Base-by-base conservation (phyloP, 2,329 filamentous ascomycete species). In the Fusarium virguliforme region DNA sequence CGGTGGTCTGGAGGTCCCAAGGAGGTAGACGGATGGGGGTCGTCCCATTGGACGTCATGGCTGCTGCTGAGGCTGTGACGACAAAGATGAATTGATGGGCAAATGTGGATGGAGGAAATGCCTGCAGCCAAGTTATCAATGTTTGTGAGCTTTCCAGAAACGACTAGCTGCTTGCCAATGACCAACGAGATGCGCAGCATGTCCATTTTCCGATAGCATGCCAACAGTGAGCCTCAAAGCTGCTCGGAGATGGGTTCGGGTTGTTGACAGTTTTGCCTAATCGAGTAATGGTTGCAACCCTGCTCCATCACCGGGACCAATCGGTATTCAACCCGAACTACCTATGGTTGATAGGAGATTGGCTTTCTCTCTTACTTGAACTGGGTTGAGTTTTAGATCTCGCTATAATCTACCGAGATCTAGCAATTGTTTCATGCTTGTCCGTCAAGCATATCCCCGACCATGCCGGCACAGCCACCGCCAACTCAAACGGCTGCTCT, bases 1-100 rank as follows among this genome's bases (percentile, higher is more conserved):
- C 57, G 6, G 48, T 41, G 26, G 61, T 61, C 37, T 65, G 40
- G 8, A 57, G 40, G 22, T 61, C 57, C 38, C 59, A 65, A 1
- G 62, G 62, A 5, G 62, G 62, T 1, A 60, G 26, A 4, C 46
- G 48, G 22, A 62, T 15, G 15, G 53, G 5, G 4, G 24, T 6
- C 3, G 24, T 56, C 7, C 8, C n/a, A 28, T 56, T 32, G 32
- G 35, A 28, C 24, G 35, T 40, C 53, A 56, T 56, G 7, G 4
- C 30, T 5, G 0, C 4, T 26, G 22, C 0, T 26, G 6, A 8
- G 18, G 30, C 24, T 24, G 24, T 48, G 15, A n/a, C 3, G 8
- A 4, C 28, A 18, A 43, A 28, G n/a, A 48, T 26, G n/a, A 48
- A 15, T 8, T 48, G 26, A 18, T 10, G 26, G 15, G 7, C 43